These are phyloP conservation scores for Rhodocollybia butyracea DNA, from an alignment of 768 basidiomycete species.

Conservation along the genomic window DNA sequence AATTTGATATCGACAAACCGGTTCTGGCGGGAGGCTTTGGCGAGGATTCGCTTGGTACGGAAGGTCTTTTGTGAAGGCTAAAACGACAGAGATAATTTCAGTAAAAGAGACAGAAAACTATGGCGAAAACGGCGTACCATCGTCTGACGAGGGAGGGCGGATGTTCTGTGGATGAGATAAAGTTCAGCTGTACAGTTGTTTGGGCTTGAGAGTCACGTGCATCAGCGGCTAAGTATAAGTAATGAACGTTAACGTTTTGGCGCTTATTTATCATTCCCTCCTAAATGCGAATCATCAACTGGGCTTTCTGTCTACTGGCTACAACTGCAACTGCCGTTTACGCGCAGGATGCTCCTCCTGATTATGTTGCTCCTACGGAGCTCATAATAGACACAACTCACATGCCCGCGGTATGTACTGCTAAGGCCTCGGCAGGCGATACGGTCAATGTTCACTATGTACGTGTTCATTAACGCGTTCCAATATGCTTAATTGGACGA, in stretches of 20 bases:
- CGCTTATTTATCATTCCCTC: conserved; percentile 8
- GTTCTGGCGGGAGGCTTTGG: conserved; percentile 95
- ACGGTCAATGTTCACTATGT: conserved; percentile 77
- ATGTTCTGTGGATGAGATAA: conserved; percentile 16
- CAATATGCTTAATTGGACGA: background rate
- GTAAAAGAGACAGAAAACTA: background rate
- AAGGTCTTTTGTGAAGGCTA: conserved; percentile 99
- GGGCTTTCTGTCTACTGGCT: conserved; percentile 46
- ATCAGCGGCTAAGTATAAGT: too few species aligned
- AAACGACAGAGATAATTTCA: background rate
- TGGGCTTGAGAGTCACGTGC: too few species aligned
- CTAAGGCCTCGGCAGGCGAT: conserved; percentile 60
- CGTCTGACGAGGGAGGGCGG: conserved; percentile 35
- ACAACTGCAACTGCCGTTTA: conserved; percentile 41
- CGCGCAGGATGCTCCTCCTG: background rate
- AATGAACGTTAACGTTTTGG: too few species aligned
- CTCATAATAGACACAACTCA: conserved; percentile 62
- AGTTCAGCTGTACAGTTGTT: conserved; percentile 47
- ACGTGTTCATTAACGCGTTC: conserved; percentile 13
- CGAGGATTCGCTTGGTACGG: conserved; percentile 94
- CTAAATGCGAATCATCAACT: conserved; percentile 51
- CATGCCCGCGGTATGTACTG: conserved; percentile 52
- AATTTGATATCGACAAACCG: conserved; percentile 48
- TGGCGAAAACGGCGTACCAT: conserved; percentile 30
- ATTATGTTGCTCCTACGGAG: conserved; percentile 42